Evolutionary conservation across 2,329 filamentous ascomycete genomes (phyloP).

Genomic region (Aureobasidium subglaciale): DNA sequence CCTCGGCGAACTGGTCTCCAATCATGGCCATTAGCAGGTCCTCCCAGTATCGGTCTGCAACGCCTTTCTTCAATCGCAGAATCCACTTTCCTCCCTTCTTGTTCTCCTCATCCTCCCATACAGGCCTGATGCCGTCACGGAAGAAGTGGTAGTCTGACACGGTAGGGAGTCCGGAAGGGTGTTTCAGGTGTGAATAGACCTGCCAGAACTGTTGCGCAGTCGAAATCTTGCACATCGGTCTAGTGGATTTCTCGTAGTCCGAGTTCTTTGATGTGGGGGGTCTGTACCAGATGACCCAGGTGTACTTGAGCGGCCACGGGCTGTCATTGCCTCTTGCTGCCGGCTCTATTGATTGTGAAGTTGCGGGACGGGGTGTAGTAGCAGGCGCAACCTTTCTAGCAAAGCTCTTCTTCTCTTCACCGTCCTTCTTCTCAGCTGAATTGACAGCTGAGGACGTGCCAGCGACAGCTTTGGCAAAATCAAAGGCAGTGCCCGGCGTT

Average conservation of each 20-base stretch:
- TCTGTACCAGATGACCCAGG: constrained; percentile 96
- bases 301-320: constrained; percentile 60
- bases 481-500: constrained; percentile 71
- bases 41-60: constrained; percentile 96
- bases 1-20: constrained; percentile 89
- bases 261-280: constrained; percentile 95
- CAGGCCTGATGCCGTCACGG: constrained; percentile 89
- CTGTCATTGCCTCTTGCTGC: constrained; percentile 31
- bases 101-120: constrained; percentile 98
- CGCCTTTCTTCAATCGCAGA: constrained; percentile 91
- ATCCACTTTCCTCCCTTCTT: constrained; percentile 97
- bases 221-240: constrained; percentile 72
- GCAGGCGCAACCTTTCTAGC: constrained; percentile 16
- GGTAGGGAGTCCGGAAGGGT: constrained; percentile 77
- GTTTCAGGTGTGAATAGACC: constrained; percentile 82
- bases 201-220: constrained; percentile 88
- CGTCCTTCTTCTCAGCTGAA: constrained; percentile 57
- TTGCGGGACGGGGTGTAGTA: constrained; percentile 10
- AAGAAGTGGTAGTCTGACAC: constrained; percentile 98
- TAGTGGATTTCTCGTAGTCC: constrained; percentile 95
- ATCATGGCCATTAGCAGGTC: constrained; percentile 83
- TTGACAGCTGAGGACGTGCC: constrained; percentile 42
- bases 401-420: constrained; percentile 34
- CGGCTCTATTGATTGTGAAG: constrained; percentile 19
- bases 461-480: constrained; percentile 56